Percentiles rank a stretch among this genome's conserved stretches.
Conservation (phyloP, 202 grass and related monocot species). For the Carex sylvatica region DNA sequence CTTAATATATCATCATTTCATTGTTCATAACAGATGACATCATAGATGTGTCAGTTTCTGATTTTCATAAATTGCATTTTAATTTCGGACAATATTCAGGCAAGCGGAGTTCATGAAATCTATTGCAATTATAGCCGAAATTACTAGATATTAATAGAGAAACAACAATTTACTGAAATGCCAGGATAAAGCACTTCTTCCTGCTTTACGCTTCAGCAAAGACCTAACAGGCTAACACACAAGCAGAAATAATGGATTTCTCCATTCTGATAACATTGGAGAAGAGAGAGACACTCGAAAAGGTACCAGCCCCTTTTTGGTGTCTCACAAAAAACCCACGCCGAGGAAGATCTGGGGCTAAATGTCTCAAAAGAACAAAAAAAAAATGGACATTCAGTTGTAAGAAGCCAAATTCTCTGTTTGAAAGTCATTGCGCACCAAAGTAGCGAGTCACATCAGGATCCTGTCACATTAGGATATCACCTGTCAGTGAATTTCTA, state of each 20-base stretch:
- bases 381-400: neutral
- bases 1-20: slow-evolving; percentile 14
- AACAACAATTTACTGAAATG: neutral
- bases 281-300: neutral
- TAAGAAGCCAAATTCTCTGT: neutral
- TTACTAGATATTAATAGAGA: neutral
- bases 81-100: neutral
- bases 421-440: neutral
- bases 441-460: neutral
- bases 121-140: neutral
- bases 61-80: neutral
- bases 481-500: neutral
- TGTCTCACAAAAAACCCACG: slow-evolving; percentile 10
- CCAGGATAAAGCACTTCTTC: neutral
- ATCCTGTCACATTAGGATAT: neutral
- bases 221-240: neutral
- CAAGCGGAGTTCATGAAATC: neutral
- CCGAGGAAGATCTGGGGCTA: slow-evolving; percentile 4
- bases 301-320: neutral
- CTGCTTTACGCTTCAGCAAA: too few relatives aligned
- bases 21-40: neutral
- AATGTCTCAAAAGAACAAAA: slow-evolving; percentile 15
- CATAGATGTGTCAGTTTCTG: neutral
- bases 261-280: neutral
- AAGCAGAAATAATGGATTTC: neutral